A percentile compares a stretch with the other conserved stretches of the same genome.
These are phyloP conservation scores for Cytospora chrysosperma DNA, from an alignment of 2,329 filamentous ascomycete species.

Conservation along the genomic window DNA sequence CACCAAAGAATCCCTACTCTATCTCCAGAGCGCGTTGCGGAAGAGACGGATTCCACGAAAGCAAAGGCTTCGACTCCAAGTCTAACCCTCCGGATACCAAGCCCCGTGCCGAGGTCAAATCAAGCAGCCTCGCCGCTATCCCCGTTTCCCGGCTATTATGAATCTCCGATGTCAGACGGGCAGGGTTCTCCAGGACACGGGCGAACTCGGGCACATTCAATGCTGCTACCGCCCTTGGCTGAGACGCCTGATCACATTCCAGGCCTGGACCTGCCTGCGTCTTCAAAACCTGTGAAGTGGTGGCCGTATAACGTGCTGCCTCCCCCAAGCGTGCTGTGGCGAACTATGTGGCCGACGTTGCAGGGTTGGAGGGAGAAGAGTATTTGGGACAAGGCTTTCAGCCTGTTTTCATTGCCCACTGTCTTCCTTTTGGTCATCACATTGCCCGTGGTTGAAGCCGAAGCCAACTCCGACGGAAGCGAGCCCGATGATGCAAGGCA, in stretches of 20 bases:
- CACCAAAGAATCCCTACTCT: constrained; percentile 19
- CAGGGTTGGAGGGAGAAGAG: constrained; percentile 78
- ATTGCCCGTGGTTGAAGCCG: constrained; percentile 84
- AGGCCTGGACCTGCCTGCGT: constrained; percentile 39
- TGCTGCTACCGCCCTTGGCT: constrained; percentile 47
- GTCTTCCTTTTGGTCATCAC: constrained; percentile 90
- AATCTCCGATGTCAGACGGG: constrained; percentile 46
- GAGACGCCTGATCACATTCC: constrained; percentile 36
- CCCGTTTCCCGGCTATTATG: constrained; percentile 69
- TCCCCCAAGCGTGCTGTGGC: constrained; percentile 66
- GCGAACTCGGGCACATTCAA: constrained; percentile 55
- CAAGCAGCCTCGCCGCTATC: constrained; percentile 50
- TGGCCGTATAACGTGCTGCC: constrained; percentile 80
- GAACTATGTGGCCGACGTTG: constrained; percentile 84
- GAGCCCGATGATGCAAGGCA: constrained; percentile 38
- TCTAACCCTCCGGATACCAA: constrained; percentile 46
- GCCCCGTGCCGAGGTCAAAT: constrained; percentile 42
- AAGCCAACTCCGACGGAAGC: constrained; percentile 60
- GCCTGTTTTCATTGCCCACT: constrained; percentile 80
- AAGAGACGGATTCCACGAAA: constrained; percentile 13
- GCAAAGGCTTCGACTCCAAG: constrained; percentile 21
- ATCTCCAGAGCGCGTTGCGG: constrained; percentile 25
- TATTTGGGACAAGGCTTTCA: constrained; percentile 81
- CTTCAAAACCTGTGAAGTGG: constrained; percentile 59
- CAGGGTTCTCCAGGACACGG: constrained; percentile 33